Evolutionary conservation across 2,329 filamentous ascomycete genomes (phyloP), one percentile per base, ranked within the genome.

Genomic region (Plectosphaerella cucumerina): DNA sequence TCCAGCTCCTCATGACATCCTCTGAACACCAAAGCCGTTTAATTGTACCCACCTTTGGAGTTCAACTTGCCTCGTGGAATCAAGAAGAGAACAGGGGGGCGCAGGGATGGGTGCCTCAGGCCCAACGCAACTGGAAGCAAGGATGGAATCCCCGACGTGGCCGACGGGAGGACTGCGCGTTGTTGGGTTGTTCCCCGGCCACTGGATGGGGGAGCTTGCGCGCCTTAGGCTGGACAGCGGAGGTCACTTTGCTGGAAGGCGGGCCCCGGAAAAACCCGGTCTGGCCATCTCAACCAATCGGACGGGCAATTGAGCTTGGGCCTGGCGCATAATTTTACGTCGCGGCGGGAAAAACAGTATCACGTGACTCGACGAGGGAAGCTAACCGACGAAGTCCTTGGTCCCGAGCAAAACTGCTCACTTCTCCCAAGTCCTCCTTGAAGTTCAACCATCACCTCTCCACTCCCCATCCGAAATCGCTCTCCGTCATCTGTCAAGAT

Each of bases 401-500:
- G 61, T 69, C 64, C 68, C 68, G 66, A 70, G 70, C 70, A 74
- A 73, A 73, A 71, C 70, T 74, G 70, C 71, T 74, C 70, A 71
- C 62, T 57, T 69, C 69, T 68, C 67, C 71, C 73, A 70, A 73
- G 67, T 73, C 73, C 71, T 74, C 69, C 69, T 69, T 69, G 70
- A 71, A 67, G 63, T 67, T 69, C 70, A 68, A 70, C 70, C 74
- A 77, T 75, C 73, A 72, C 63, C 72, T 76, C 76, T 79, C 76
- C 78, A 76, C 77, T 74, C 75, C 23, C 68, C 72, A 77, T 80
- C 71, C 72, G 70, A 70, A 73, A 79, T 77, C 77, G 80, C 80
- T 82, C 80, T 81, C 76, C 75, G 75, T 80, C 80, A 83, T 85
- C 82, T 78, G 74, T 73, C 80, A 88, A 81, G 84, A 90, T 90